Percentiles rank a stretch among this genome's conserved stretches.
Evolutionary conservation across 805 yeast species (phyloP).

Genomic region (Lipomyces spencermartinsiae): DNA sequence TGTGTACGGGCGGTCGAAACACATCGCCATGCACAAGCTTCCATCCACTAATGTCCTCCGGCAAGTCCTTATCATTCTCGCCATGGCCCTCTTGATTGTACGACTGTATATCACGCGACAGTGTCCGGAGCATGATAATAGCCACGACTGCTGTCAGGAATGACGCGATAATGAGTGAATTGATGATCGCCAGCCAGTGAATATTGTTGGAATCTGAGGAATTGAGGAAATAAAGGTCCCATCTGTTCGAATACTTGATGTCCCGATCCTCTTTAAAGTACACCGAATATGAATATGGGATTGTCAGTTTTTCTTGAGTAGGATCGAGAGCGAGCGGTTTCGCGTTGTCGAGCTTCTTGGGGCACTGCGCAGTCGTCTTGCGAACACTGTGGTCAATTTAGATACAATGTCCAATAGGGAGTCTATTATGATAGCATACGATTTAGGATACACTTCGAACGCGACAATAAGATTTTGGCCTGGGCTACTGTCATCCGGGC

Average conservation of each 20-base stretch:
- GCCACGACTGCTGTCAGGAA: constrained; percentile 70
- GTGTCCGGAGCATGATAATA: constrained; percentile 62
- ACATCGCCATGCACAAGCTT: constrained; percentile 61
- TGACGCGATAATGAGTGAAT: constrained; percentile 69
- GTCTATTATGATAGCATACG: constrained; percentile 53
- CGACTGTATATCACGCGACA: constrained; percentile 57
- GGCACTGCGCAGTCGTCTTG: constrained; percentile 60
- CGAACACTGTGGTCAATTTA: not conserved
- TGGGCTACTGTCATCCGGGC: constrained; percentile 49
- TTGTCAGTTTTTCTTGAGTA: constrained; percentile 47
- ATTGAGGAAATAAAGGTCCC: constrained; percentile 72
- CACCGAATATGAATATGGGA: constrained; percentile 84
- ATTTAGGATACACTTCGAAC: constrained; percentile 86
- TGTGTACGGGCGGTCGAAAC: constrained; percentile 57
- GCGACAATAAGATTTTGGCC: constrained; percentile 66
- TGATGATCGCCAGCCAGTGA: constrained; percentile 80
- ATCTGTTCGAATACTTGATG: constrained; percentile 69
- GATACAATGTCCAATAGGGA: not conserved
- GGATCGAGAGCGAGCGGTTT: constrained; percentile 61
- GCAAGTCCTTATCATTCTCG: constrained; percentile 40
- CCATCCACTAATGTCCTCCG: constrained; percentile 54
- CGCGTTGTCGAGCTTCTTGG: constrained; percentile 70
- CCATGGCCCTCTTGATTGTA: constrained; percentile 42
- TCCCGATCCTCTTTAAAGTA: constrained; percentile 84
- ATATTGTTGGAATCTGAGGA: constrained; percentile 59